Base-by-base conservation (phyloP, 257 asterid genomes). In the Lycium ferocissimum region DNA sequence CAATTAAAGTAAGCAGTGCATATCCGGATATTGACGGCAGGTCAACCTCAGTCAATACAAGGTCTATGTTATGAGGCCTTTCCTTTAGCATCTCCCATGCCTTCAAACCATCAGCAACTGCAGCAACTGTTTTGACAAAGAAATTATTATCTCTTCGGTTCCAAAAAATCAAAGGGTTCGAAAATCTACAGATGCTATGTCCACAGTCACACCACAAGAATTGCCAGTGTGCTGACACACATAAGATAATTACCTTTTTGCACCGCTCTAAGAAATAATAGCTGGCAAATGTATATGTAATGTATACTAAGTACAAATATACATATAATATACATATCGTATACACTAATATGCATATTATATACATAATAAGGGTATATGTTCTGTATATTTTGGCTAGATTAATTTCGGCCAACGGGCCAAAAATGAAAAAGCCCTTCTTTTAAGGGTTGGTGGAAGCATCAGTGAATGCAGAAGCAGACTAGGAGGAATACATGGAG, bases 11-110 rank as follows among this genome's bases (percentile, higher is more conserved):
- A 59, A 97, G 99, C 82, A 97, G 96, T 33, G 99, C 96, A 43
- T 90, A 97, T 88, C 99, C 99, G 15, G 99, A 94, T 85, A 97
- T 93, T n/a, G 97, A 88, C 7, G 99, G 96, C 87, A 95, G 85
- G 6, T 97, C 98, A 38, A 93, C 98, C 89, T 97, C 99, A 3
- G 98, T 97, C 88, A 97, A 79, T 20, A 97, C 94, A 72, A 97
- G 98, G 89, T 97, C 99, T 33, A 95, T 87, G 90, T 82, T 91
- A 35, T 80, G 86, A 9, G 98, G 89, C 76, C 91, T 92, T 87
- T 86, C 94, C 84, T 92, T 95, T 57, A 97, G 87, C 1, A 92
- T 83, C 85, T 97, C 98, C 99, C 99, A 97, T 43, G 99, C 99
- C 92, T 95, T 94, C 73, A 97, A 89, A 78, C 99, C 99, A 86